Conservation (phyloP, 2,329 filamentous ascomycete species). For the Alternaria triticimaculans region DNA sequence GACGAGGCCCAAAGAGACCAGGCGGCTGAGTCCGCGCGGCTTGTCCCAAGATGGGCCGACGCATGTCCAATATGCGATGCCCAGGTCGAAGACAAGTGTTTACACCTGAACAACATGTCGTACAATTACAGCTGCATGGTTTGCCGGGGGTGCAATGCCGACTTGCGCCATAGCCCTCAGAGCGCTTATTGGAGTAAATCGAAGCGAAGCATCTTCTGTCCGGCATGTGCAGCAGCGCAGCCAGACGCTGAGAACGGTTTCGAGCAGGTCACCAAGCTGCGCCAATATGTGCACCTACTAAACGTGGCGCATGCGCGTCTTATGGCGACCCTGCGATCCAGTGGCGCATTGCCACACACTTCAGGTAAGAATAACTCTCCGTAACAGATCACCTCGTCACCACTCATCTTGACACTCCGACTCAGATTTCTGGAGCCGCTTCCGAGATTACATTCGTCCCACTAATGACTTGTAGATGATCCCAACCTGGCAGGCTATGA, state of each 20-base stretch:
- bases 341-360: conserved; percentile 77
- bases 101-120: conserved; percentile 73
- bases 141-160: conserved; percentile 73
- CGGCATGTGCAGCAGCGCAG: conserved; percentile 65
- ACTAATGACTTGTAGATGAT: conserved; percentile 64
- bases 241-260: conserved; percentile 68
- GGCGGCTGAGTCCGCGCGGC: conserved; percentile 50
- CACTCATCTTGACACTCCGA: conserved; percentile 40
- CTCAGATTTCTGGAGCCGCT: conserved; percentile 38
- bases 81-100: conserved; percentile 94
- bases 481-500: conserved; percentile 71
- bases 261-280: conserved; percentile 79
- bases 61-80: conserved; percentile 82
- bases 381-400: conserved; percentile 26
- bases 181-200: conserved; percentile 74
- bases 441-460: conserved; percentile 38
- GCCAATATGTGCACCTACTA: conserved; percentile 93
- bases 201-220: conserved; percentile 75
- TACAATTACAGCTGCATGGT: conserved; percentile 84
- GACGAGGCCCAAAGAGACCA: conserved; percentile 50
- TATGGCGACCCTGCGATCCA: conserved; percentile 83
- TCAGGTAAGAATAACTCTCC: conserved; percentile 58
- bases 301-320: conserved; percentile 89
- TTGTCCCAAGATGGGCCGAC: conserved; percentile 64
- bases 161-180: conserved; percentile 71